Base-by-base conservation (phyloP, 768 basidiomycete genomes). In the Hypholoma sublateritium region DNA sequence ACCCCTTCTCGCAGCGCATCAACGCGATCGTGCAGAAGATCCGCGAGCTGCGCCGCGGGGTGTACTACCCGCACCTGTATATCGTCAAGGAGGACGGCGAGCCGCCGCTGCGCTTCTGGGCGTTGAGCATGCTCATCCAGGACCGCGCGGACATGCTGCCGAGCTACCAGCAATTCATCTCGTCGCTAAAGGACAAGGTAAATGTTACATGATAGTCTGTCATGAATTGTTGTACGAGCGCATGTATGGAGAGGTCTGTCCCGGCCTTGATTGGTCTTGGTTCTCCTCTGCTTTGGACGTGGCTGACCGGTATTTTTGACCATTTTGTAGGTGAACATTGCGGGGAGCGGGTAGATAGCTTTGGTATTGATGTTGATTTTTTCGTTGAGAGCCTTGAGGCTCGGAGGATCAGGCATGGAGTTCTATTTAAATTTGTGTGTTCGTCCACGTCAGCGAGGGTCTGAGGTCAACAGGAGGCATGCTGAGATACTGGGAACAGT, bases 11-110 rank as follows among this genome's bases (percentile, higher is more conserved):
- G n/a, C 91, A 97, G 68, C 89, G 97, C 8, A 82, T 99, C 63
- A 96, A 94, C 65, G 93, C 93, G 1, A 84, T 99, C 65, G 76
- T 99, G 56, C 91, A 93, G 74, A 98, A 98, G 78, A 93, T 89
- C 14, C 84, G 97, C 16, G 97, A 98, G 74, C 84, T 93, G 81
- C 88, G 97, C 48, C 82, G 94, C 39, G 95, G 95, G 13, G 86
- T 89, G 4, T 98, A 98, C 70, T 88, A 90, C 68, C 93, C 93
- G 7, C 94, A 98, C 70, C 76, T 99, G 6, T 99, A 98, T 66
- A 79, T 98, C 51, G 95, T 98, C 66, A 99, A 98, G 75, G 95
- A 98, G 70, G 97, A 99, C 63, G 96, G 95, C 58, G 97, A 99
- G 72, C 91, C 94, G 5, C 89, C 95, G 44, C 77, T 99, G 67